These are phyloP conservation scores for Pecoramyces ruminantium DNA, from an alignment of 192 early-diverging fungal genomes.

Conservation along the genomic window DNA sequence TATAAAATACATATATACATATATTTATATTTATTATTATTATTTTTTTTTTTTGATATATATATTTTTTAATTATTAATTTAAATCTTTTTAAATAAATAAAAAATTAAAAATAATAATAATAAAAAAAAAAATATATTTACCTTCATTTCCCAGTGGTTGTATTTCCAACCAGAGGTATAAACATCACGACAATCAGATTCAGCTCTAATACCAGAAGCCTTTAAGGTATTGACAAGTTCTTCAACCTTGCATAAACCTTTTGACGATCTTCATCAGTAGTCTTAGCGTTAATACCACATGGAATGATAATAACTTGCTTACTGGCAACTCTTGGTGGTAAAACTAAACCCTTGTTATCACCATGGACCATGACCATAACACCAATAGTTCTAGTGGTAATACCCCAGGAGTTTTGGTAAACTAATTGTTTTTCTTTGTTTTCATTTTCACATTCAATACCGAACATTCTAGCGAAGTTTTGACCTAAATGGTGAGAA, in stretches of 20 bases:
- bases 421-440: conserved; percentile 59
- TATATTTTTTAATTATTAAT: too few species aligned
- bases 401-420: conserved; percentile 99
- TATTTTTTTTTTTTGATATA: too few species aligned
- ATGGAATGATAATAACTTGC: conserved; percentile 85
- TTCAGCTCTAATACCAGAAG: conserved; percentile 58
- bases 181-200: conserved; percentile 65
- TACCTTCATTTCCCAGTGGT: conserved; percentile 89
- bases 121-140: conserved; percentile 4
- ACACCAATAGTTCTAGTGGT: conserved; percentile 88
- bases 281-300: conserved; percentile 79
- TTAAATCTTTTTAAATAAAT: too few species aligned
- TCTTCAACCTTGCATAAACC: conserved; percentile 52
- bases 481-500: conserved; percentile 98
- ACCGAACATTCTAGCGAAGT: conserved; percentile 99
- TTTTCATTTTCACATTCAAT: conserved; percentile 78
- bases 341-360: conserved; percentile 94
- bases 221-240: conserved; percentile 45
- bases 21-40: too few species aligned
- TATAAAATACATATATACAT: neutral
- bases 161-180: conserved; percentile 95
- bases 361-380: conserved; percentile 98
- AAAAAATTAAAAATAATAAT: neutral
- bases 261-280: conserved; percentile 49
- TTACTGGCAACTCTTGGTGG: conserved; percentile 80